A percentile compares a stretch with the other conserved stretches of the same genome.
Evolutionary conservation across 768 basidiomycete species (phyloP).

Genomic region (Suillus alpinus): DNA sequence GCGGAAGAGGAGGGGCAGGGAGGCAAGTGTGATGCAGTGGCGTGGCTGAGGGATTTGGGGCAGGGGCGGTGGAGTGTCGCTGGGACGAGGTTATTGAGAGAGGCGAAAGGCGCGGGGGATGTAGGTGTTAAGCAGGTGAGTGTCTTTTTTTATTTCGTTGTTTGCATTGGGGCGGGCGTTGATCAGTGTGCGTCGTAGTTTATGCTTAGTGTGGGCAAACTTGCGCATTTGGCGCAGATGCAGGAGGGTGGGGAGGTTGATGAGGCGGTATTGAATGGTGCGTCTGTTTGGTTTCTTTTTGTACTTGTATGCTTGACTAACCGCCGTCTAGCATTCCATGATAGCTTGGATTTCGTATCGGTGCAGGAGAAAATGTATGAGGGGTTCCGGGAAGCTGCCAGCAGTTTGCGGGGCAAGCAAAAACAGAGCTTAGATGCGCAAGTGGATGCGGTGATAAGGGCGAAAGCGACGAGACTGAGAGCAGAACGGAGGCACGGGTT

Average conservation of each 20-base stretch:
- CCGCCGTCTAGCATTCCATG: slow-evolving; percentile 67
- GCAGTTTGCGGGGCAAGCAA: slow-evolving; percentile 50
- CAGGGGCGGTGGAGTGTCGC: slow-evolving; percentile 65
- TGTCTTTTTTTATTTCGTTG: background rate
- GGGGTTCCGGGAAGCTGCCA: slow-evolving; percentile 54
- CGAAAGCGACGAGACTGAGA: slow-evolving; percentile 44
- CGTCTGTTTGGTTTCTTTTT: slow-evolving; percentile 8
- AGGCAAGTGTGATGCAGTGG: slow-evolving; percentile 52
- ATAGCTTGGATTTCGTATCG: slow-evolving; percentile 82
- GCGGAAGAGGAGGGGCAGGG: slow-evolving; percentile 35
- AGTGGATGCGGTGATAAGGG: slow-evolving; percentile 57
- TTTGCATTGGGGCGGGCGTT: slow-evolving; percentile 2
- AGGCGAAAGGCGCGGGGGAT: slow-evolving; percentile 52
- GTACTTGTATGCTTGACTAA: slow-evolving; percentile 5
- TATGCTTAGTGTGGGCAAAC: slow-evolving; percentile 88
- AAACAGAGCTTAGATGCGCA: slow-evolving; percentile 65
- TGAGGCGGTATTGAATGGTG: slow-evolving; percentile 57
- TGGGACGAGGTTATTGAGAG: slow-evolving; percentile 58
- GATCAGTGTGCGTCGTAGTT: slow-evolving; percentile 47
- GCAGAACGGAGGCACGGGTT: slow-evolving; percentile 50
- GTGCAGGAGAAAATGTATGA: slow-evolving; percentile 71
- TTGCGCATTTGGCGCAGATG: slow-evolving; percentile 68
- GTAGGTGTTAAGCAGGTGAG: slow-evolving; percentile 78
- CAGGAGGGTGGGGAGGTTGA: slow-evolving; percentile 46
- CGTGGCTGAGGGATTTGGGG: slow-evolving; percentile 88